Base-by-base conservation (phyloP, 2,329 filamentous ascomycete genomes). In the Paecilomyces variotii region DNA sequence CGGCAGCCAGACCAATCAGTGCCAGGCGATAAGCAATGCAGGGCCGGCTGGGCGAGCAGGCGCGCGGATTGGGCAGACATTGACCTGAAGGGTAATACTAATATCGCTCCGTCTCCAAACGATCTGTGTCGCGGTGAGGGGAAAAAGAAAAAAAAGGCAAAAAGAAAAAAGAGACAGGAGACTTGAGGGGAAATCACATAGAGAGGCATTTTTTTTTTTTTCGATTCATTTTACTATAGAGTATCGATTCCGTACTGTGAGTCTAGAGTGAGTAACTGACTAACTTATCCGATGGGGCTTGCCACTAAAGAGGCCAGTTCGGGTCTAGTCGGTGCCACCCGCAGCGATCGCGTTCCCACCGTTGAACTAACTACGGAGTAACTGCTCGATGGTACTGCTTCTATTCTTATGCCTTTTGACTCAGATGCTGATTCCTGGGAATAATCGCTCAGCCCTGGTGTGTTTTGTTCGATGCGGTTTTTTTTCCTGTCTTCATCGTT, bases 1-100 rank as follows among this genome's bases (percentile, higher is more conserved):
- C 30, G 10, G 24, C n/a, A 12, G 9, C 3, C 56, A 51, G 50
- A 54, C 57, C 56, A 55, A 59, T 51, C 57, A 51, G 51, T 19
- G 49, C 30, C 4, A 14, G 49, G 52, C 19, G 28, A 30, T 59
- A 52, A 52, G 50, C 50, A 26, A 28, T 55, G 27, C 32, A 34
- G 54, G 10, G n/a, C 35, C 27, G 32, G 25, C 54, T n/a, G 39
- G n/a, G 32, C 14, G 3, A 2, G n/a, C 30, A 45, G 7, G 39
- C n/a, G 12, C 39, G 39, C 39, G 39, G 39, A 45, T 45, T 45
- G 39, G 39, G 39, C 39, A 10, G 6, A 6, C 14, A 45, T 14
- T 19, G 39, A 32, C 30, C 28, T 30, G 28, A 19, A 19, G 19
- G 19, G 19, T 19, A 19, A 19, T 19, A 19, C 19, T 19, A 19